Base-by-base conservation (phyloP, 768 basidiomycete species). In the Mycena venus region DNA sequence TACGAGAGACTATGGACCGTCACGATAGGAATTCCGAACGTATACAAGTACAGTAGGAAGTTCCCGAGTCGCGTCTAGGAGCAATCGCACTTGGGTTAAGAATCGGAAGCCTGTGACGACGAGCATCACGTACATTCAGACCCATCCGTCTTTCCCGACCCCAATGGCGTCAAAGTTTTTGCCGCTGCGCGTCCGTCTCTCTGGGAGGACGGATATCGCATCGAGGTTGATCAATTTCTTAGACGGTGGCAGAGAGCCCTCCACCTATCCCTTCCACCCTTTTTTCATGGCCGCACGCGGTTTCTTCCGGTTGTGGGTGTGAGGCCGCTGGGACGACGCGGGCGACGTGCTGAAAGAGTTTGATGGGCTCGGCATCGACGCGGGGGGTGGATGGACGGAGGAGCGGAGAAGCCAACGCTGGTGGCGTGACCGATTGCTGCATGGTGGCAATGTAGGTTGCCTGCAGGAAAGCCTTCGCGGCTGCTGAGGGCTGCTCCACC, bases 241-340 rank as follows among this genome's bases (percentile, higher is more conserved):
- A 17, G 93, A 94, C 25, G 95, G 93, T 63, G 91, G 91, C 31
- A 93, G 93, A 25, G 94, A 95, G 77, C 94, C 94, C 85, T 95
- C 95, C 25, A 96, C 93, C 95, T 95, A 96, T 44, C 95, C 95
- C 86, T 96, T 96, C 95, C 95, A 96, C 21, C 95, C 95, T 82
- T 96, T 96, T 83, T 88, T 92, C 42, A 89, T 91, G 0, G 92
- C 88, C 51, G 88, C 85, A 77, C 92, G 92, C 86, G 90, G 94
- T 82, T 87, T 89, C 55, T n/a, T 88, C 87, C n/a, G 82, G 82
- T 89, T 88, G 11, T 95, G 95, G 0, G 95, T 95, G 70, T 85
- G 90, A 29, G 93, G 95, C 66, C 94, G 88, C 85, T 95, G 95
- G 60, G 94, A 95, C 15, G 95, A 95, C 17, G 92, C 93, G 61